A percentile compares a stretch with the other conserved stretches of the same genome.
These are phyloP conservation scores for Tetraselmis striata DNA, from an alignment of 139 green algal genomes.

Conservation along the genomic window DNA sequence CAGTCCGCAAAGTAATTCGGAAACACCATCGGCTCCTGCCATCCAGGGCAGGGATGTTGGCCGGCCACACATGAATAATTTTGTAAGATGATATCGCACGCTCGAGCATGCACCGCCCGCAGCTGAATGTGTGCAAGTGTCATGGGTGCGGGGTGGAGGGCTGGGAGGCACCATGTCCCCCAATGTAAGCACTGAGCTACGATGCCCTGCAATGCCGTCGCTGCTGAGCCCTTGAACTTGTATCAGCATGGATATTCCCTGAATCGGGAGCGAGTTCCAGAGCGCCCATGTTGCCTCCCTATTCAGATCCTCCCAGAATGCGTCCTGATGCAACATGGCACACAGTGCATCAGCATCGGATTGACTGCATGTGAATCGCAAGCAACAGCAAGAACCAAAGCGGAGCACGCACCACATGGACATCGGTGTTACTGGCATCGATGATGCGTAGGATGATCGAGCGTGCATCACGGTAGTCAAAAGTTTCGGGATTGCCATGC, in stretches of 20 bases:
- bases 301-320: not conserved
- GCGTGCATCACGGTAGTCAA: not conserved
- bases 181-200: not conserved
- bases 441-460: not conserved
- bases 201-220: not conserved
- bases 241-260: not conserved
- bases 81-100: too few relatives aligned
- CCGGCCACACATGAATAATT: too few relatives aligned
- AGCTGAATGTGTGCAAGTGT: too few relatives aligned
- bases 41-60: too few relatives aligned
- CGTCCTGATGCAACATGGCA: not conserved
- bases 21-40: not conserved
- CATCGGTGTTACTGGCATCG: not conserved
- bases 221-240: not conserved
- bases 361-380: too few relatives aligned
- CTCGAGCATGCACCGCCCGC: too few relatives aligned
- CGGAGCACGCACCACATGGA: too few relatives aligned
- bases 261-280: not conserved
- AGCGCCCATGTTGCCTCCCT: not conserved
- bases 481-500: too few relatives aligned
- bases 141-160: too few relatives aligned
- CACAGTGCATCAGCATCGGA: too few relatives aligned
- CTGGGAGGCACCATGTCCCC: not conserved
- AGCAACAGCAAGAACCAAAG: too few relatives aligned
- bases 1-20: not conserved